Evolutionary conservation across 78 protist genomes (phyloP).

Genomic region (Andalucia godoyi): DNA sequence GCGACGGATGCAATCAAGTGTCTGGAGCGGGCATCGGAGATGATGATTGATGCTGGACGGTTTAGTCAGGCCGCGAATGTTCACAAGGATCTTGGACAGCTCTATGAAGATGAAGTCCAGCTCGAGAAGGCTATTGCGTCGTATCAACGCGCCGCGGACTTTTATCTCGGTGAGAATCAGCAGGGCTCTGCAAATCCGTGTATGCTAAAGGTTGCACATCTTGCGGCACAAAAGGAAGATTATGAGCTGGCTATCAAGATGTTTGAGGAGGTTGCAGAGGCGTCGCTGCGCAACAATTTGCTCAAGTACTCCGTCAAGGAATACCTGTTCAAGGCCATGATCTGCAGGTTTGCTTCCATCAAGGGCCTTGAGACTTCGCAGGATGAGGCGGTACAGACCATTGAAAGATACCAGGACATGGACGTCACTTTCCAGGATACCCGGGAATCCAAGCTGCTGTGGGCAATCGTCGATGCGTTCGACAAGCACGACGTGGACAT

Average conservation of each 20-base stretch:
- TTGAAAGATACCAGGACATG: slow-evolving; percentile 1
- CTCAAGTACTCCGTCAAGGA: slow-evolving; percentile 47
- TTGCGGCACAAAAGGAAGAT: not conserved
- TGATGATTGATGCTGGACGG: slow-evolving; percentile 38
- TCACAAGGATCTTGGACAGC: slow-evolving; percentile 49
- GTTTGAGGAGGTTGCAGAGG: slow-evolving; percentile 7
- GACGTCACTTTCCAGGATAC: slow-evolving; percentile 2
- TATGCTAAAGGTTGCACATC: slow-evolving; percentile 36
- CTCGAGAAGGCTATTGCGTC: slow-evolving; percentile 31
- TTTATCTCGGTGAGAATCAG: slow-evolving; percentile 1
- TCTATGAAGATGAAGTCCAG: slow-evolving; percentile 37
- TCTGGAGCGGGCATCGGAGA: slow-evolving; percentile 32
- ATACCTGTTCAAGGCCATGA: slow-evolving; percentile 21
- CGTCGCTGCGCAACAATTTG: slow-evolving; percentile 1
- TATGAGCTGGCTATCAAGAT: slow-evolving; percentile 17
- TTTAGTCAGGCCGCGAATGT: slow-evolving; percentile 49
- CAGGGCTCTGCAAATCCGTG: slow-evolving; percentile 18
- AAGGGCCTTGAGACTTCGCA: not conserved
- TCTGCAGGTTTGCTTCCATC: slow-evolving; percentile 9
- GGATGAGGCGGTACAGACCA: not conserved
- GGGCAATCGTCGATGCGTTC: not conserved
- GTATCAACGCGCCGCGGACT: slow-evolving; percentile 55
- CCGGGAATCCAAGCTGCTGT: slow-evolving; percentile 15
- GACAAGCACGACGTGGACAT: slow-evolving; percentile 30
- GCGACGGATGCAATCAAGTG: slow-evolving; percentile 17